Base-by-base conservation (phyloP, 768 basidiomycete species). In the Pisolithus microcarpus region DNA sequence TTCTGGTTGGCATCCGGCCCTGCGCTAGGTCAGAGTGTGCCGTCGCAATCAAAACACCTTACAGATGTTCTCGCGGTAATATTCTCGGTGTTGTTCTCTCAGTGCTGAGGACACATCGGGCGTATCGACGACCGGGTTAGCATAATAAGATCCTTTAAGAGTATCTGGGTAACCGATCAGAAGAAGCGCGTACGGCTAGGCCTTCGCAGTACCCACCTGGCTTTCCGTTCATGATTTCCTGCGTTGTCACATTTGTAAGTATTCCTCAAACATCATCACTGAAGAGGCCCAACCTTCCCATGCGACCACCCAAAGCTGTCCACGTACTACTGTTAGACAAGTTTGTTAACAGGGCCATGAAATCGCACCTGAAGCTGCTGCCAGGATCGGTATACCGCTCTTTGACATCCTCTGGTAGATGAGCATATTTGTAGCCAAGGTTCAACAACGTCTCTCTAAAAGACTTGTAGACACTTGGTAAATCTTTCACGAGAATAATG, bases 181-280 rank as follows among this genome's bases (percentile, higher is more conserved):
- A 15, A 34, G 34, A 46, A 43, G 45, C 39, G n/a, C 37, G 18
- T 23, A 48, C 13, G 16, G 30, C 13, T 26, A 48, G 18, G 18
- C 50, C 16, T 48, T 11, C 11, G n/a, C 38, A 40, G 36, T 13
- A 47, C 62, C 56, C 53, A 79, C 86, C 89, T 57, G 86, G 88
- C 58, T 81, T 85, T 28, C 94, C 94, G 61, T 97, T 97, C 93
- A 97, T 96, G 43, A 94, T 81, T 75, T 97, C 95, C 83, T 90
- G 49, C 26, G 18, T 4, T 7, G 11, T 43, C 39, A 30, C 18
- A 31, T 16, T 7, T 28, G 43, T 28, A n/a, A 36, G 38, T 37
- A 24, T 38, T 21, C 34, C 13, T 18, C 1, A 26, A 4, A 26
- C 26, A 26, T 16, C 16, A 40, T 7, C n/a, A 31, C 46, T 24